A percentile compares a stretch with the other conserved stretches of the same genome.
Conservation (phyloP, 2,329 filamentous ascomycete species). For the Hypoxylon sp. region DNA sequence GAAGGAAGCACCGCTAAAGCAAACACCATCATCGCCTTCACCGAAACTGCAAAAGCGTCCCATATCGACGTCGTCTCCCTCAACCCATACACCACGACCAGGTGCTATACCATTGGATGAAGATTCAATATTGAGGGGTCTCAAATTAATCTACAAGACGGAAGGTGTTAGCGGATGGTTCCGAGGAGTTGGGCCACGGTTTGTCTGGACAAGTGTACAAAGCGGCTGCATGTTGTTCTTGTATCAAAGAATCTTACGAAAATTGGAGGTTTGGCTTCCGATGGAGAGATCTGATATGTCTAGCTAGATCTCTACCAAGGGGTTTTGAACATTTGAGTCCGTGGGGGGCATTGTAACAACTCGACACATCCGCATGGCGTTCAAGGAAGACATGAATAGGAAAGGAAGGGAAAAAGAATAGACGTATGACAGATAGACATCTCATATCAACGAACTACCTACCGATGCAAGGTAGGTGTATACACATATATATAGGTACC, state of each 20-base stretch:
- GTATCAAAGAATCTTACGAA: constrained; percentile 86
- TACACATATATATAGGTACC: constrained; percentile 1
- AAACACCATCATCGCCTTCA: constrained; percentile 43
- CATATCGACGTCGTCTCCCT: constrained; percentile 91
- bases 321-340: constrained; percentile 11
- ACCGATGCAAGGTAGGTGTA: no score
- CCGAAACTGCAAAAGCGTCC: constrained; percentile 67
- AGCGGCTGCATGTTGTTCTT: constrained; percentile 96
- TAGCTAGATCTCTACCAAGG: constrained; percentile 27
- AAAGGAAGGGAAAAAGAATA: constrained; percentile 29
- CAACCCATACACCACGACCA: constrained; percentile 80
- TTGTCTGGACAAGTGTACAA: constrained; percentile 97
- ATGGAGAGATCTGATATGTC: constrained; percentile 45
- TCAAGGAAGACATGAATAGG: constrained; percentile 39
- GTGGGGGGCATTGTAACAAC: constrained; percentile 30
- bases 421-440: constrained; percentile 39
- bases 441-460: no score
- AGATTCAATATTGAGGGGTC: constrained; percentile 84
- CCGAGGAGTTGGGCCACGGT: constrained; percentile 88
- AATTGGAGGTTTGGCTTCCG: constrained; percentile 67
- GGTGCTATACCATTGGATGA: constrained; percentile 85
- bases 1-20: constrained; percentile 38
- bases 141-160: constrained; percentile 86
- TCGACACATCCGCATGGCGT: constrained; percentile 46
- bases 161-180: constrained; percentile 94